These are phyloP conservation scores for Lignosus rhinocerotis DNA, from an alignment of 1,284 basidiomycete genomes.

Conservation along the genomic window DNA sequence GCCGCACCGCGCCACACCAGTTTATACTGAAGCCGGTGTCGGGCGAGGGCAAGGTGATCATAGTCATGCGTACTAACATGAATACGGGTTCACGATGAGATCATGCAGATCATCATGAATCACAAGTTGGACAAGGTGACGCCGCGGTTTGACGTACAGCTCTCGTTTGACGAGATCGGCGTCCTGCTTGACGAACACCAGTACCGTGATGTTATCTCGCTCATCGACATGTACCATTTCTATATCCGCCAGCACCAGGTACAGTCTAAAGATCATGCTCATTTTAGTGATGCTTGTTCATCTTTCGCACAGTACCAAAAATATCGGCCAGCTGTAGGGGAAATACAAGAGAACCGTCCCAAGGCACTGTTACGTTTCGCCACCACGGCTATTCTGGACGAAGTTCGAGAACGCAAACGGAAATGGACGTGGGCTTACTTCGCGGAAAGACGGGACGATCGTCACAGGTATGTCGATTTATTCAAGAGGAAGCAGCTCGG, in stretches of 20 bases:
- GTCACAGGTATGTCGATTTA: constrained; percentile 80
- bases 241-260: constrained; percentile 91
- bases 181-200: constrained; percentile 93
- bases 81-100: background rate
- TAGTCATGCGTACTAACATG: background rate
- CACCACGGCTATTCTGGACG: constrained; percentile 77
- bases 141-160: constrained; percentile 87
- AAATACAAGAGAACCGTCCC: constrained; percentile 67
- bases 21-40: constrained; percentile 96
- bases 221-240: constrained; percentile 97
- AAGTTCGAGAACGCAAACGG: constrained; percentile 82
- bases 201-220: constrained; percentile 92
- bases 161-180: constrained; percentile 94
- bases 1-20: constrained; percentile 72
- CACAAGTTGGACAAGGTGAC: constrained; percentile 71
- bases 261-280: constrained; percentile 19
- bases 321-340: constrained; percentile 68
- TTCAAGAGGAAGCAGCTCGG: constrained; percentile 80
- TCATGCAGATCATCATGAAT: constrained; percentile 76
- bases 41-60: constrained; percentile 83
- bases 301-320: constrained; percentile 69
- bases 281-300: background rate
- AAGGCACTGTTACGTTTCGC: constrained; percentile 84
- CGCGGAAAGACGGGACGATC: constrained; percentile 84
- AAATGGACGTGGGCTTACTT: constrained; percentile 97